phyloP scores from a whole-genome alignment of 2,329 filamentous ascomycete genomes.

The Aspergillus hortae region DNA sequence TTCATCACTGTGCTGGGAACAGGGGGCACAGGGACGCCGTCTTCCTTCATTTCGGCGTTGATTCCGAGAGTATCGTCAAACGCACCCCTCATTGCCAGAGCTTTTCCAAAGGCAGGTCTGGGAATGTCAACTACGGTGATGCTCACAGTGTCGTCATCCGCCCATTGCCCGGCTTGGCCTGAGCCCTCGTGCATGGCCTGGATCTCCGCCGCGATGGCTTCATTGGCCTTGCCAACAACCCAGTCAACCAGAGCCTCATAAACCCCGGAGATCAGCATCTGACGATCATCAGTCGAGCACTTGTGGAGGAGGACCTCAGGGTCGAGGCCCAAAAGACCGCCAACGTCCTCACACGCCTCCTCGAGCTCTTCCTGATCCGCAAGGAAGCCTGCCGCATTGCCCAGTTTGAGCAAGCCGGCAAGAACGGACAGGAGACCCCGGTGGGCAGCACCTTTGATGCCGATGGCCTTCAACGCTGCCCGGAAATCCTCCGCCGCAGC shows the following conservation, averaged over 20 bases:
- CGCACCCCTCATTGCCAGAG: constrained; percentile 80
- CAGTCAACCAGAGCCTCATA: constrained; percentile 95
- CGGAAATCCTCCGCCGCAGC: constrained; percentile 93
- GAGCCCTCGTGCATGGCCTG: constrained; percentile 54
- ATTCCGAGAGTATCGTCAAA: constrained; percentile 93
- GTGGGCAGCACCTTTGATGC: constrained; percentile 82
- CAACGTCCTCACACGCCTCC: constrained; percentile 84
- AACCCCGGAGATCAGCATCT: constrained; percentile 75
- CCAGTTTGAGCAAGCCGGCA: constrained; percentile 83
- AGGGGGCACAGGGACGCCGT: constrained; percentile 73
- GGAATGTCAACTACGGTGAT: constrained; percentile 87
- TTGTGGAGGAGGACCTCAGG: constrained; percentile 75
- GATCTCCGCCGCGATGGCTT: constrained; percentile 75
- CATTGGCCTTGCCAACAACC: constrained; percentile 86
- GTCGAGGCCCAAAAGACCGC: constrained; percentile 79
- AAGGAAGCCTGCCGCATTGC: constrained; percentile 80
- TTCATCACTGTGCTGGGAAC: constrained; percentile 78
- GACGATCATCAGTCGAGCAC: constrained; percentile 79
- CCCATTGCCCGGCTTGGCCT: constrained; percentile 61
- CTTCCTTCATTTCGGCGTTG: constrained; percentile 95
- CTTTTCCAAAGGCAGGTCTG: constrained; percentile 75
- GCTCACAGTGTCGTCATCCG: constrained; percentile 76
- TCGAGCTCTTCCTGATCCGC: constrained; percentile 82
- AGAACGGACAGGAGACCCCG: constrained; percentile 81
- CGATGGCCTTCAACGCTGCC: constrained; percentile 79